Percentiles rank a stretch among this genome's conserved stretches.
These are phyloP conservation scores for Toxoplasma gondii DNA, from an alignment of 169 alveolate genomes.

Conservation along the genomic window DNA sequence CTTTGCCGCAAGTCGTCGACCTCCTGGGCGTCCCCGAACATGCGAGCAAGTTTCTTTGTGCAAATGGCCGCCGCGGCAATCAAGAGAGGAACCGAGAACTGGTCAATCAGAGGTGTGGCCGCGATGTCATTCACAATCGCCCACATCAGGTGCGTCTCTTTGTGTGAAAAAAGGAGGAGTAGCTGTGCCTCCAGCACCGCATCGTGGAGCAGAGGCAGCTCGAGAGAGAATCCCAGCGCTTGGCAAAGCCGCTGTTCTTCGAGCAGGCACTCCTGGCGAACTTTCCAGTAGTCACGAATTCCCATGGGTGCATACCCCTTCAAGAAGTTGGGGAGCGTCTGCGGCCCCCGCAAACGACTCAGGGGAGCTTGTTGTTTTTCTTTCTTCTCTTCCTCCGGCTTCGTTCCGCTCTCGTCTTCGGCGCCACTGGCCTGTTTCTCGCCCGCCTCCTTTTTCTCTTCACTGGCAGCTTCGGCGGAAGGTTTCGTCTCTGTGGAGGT, in stretches of 20 bases:
- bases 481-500: background rate
- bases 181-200: constrained; percentile 5
- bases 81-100: background rate
- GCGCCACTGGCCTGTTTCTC: background rate
- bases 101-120: constrained; percentile 7
- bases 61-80: constrained; percentile 32
- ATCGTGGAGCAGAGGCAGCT: constrained; percentile 4
- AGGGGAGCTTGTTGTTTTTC: background rate
- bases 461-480: background rate
- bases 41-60: background rate
- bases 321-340: background rate
- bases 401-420: background rate
- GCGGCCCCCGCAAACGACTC: constrained; percentile 3
- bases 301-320: constrained; percentile 56
- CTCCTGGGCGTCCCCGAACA: background rate
- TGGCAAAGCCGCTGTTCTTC: constrained; percentile 64
- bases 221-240: constrained; percentile 50
- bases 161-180: constrained; percentile 7
- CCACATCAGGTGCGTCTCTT: constrained; percentile 30
- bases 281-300: constrained; percentile 57
- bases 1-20: background rate
- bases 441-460: background rate
- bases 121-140: constrained; percentile 37
- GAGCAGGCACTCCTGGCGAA: constrained; percentile 49
- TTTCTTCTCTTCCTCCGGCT: background rate